Percentiles rank a stretch among this genome's conserved stretches.
Conservation (phyloP, 768 basidiomycete species). For the Cantharellus anzutake region DNA sequence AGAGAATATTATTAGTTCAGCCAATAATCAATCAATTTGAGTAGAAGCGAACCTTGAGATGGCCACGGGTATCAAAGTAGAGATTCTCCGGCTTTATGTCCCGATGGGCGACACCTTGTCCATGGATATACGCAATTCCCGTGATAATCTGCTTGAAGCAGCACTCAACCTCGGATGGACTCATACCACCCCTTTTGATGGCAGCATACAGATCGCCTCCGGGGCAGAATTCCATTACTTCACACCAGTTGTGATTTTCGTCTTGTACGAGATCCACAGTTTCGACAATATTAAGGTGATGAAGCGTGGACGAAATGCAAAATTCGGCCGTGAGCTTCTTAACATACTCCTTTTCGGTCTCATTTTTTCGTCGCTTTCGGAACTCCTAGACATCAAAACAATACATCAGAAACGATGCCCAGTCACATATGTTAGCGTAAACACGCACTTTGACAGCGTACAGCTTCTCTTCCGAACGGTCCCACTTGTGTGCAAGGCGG, state of each 20-base stretch:
- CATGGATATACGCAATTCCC: constrained; percentile 81
- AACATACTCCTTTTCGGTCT: constrained; percentile 97
- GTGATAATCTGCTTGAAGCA: constrained; percentile 92
- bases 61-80: constrained; percentile 80
- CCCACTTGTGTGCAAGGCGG: constrained; percentile 95
- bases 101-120: constrained; percentile 92
- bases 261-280: constrained; percentile 99
- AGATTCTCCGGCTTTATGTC: constrained; percentile 98
- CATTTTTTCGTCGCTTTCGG: constrained; percentile 92
- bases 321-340: constrained; percentile 99
- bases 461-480: constrained; percentile 84
- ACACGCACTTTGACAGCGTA: constrained; percentile 88
- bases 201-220: constrained; percentile 97
- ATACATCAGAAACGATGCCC: neutral
- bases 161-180: constrained; percentile 77
- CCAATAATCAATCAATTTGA: neutral
- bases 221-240: constrained; percentile 99
- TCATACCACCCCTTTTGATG: constrained; percentile 94
- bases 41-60: constrained; percentile 55
- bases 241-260: constrained; percentile 91
- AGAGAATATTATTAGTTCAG: neutral
- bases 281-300: constrained; percentile 91
- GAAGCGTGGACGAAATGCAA: constrained; percentile 85
- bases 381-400: constrained; percentile 50
- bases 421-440: neutral